These are phyloP conservation scores for Boletus vermiculosoides DNA, from an alignment of 768 basidiomycete species.

Conservation along the genomic window DNA sequence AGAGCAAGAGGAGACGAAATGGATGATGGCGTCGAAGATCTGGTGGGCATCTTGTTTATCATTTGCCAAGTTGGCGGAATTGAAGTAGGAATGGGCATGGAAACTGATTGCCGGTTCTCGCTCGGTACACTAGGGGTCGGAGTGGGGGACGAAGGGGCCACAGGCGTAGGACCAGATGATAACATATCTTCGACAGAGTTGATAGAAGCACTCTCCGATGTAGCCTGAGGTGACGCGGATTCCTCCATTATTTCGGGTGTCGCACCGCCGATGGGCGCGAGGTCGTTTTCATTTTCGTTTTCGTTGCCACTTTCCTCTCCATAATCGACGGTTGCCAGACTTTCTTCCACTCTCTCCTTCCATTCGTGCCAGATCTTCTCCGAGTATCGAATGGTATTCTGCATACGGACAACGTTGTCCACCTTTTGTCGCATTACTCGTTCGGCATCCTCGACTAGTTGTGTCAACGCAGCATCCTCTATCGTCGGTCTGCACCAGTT, in stretches of 20 bases:
- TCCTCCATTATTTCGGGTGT: constrained; percentile 26
- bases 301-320: constrained; percentile 45
- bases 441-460: constrained; percentile 85
- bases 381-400: constrained; percentile 94
- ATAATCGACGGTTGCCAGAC: constrained; percentile 55
- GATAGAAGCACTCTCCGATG: constrained; percentile 19
- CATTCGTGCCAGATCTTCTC: constrained; percentile 98
- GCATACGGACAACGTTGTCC: constrained; percentile 92
- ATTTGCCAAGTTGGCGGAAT: constrained; percentile 45
- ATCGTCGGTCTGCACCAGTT: constrained; percentile 85
- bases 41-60: constrained; percentile 54
- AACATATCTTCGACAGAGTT: constrained; percentile 27
- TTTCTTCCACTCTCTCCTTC: constrained; percentile 83
- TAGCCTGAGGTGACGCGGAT: constrained; percentile 8
- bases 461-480: constrained; percentile 79
- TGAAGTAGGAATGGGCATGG: constrained; percentile 42
- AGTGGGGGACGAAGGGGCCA: constrained; percentile 53
- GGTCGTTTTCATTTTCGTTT: constrained; percentile 39
- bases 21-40: constrained; percentile 87
- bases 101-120: constrained; percentile 27
- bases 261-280: constrained; percentile 29
- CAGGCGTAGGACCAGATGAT: constrained; percentile 66
- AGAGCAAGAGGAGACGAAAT: constrained; percentile 85
- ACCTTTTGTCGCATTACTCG: constrained; percentile 90
- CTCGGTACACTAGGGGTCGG: constrained; percentile 29